Conservation (phyloP, 2,329 filamentous ascomycete genomes). For the Botryosphaeria dothidea region DNA sequence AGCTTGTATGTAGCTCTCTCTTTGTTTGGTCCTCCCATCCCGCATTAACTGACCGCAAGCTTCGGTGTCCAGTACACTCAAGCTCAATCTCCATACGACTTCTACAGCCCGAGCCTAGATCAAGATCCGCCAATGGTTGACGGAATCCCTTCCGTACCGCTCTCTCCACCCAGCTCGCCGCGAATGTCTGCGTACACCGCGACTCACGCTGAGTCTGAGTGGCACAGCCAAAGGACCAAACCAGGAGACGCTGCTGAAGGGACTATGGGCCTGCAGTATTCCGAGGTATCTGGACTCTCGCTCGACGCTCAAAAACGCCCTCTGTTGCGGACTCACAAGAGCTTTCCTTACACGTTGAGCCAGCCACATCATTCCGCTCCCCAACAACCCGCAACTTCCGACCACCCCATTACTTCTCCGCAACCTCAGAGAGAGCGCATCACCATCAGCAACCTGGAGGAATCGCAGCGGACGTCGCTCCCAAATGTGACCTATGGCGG, state of each 20-base stretch:
- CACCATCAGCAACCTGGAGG: constrained; percentile 35
- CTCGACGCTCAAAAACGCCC: constrained; percentile 39
- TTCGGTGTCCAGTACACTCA: constrained; percentile 7
- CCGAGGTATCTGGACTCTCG: constrained; percentile 36
- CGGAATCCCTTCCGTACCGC: constrained; percentile 47
- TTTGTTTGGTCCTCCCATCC: constrained; percentile 13
- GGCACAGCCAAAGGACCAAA: constrained; percentile 42
- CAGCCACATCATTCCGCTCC: constrained; percentile 34
- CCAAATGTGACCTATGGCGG: constrained; percentile 39
- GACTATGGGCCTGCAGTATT: constrained; percentile 41
- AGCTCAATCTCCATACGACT: constrained; percentile 11
- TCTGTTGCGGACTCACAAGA: constrained; percentile 45
- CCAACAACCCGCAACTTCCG: constrained; percentile 28
- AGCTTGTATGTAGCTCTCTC: constrained; percentile 16
- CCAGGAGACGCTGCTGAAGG: constrained; percentile 36
- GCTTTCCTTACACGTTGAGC: constrained; percentile 45
- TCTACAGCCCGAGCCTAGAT: neutral
- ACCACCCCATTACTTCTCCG: constrained; percentile 25
- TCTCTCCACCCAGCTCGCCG: constrained; percentile 53
- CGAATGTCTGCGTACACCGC: constrained; percentile 51
- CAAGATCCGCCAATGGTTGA: constrained; percentile 39
- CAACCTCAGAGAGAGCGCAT: constrained; percentile 30
- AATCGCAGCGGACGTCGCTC: constrained; percentile 36
- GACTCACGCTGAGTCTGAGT: constrained; percentile 45
- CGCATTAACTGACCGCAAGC: constrained; percentile 17